phyloP scores from a whole-genome alignment of 2,329 filamentous ascomycete species.

The Aspergillus phoenicis region DNA sequence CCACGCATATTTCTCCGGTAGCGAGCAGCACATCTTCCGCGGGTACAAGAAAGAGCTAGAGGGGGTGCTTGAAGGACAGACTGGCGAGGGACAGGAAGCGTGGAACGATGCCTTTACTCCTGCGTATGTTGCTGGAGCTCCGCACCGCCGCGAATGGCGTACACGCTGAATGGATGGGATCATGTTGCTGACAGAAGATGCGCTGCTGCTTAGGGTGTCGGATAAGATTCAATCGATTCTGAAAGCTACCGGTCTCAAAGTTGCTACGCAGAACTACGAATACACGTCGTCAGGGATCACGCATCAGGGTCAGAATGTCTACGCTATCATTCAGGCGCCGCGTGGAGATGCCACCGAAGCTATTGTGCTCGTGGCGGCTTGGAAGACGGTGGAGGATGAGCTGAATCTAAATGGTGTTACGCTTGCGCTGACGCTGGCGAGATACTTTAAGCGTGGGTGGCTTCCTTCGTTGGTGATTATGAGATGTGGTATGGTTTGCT shows the following conservation, averaged over 20 bases:
- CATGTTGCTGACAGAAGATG: slow-evolving; percentile 20
- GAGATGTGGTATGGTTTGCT: slow-evolving; percentile 14
- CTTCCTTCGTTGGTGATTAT: not conserved
- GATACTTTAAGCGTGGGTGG: slow-evolving; percentile 82
- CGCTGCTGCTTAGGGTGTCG: slow-evolving; percentile 52
- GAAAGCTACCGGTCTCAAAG: slow-evolving; percentile 78
- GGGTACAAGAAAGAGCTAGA: slow-evolving; percentile 86
- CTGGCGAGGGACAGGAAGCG: slow-evolving; percentile 12
- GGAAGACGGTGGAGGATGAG: slow-evolving; percentile 76
- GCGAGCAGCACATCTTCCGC: slow-evolving; percentile 90
- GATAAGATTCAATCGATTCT: slow-evolving; percentile 75
- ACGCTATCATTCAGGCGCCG: slow-evolving; percentile 89
- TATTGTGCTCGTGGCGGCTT: slow-evolving; percentile 87
- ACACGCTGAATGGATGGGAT: not conserved
- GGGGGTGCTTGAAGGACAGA: slow-evolving; percentile 37
- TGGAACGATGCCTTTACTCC: slow-evolving; percentile 29
- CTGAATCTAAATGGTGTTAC: slow-evolving; percentile 87
- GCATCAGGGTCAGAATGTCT: slow-evolving; percentile 83
- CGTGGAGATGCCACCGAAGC: slow-evolving; percentile 96
- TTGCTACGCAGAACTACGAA: slow-evolving; percentile 82
- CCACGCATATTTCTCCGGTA: slow-evolving; percentile 95
- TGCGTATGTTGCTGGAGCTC: slow-evolving; percentile 26
- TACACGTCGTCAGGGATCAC: slow-evolving; percentile 76
- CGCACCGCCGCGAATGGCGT: not conserved
- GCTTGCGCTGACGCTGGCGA: slow-evolving; percentile 79